phyloP scores from a whole-genome alignment of 441 rosid genomes.

The Adansonia gregorii region DNA sequence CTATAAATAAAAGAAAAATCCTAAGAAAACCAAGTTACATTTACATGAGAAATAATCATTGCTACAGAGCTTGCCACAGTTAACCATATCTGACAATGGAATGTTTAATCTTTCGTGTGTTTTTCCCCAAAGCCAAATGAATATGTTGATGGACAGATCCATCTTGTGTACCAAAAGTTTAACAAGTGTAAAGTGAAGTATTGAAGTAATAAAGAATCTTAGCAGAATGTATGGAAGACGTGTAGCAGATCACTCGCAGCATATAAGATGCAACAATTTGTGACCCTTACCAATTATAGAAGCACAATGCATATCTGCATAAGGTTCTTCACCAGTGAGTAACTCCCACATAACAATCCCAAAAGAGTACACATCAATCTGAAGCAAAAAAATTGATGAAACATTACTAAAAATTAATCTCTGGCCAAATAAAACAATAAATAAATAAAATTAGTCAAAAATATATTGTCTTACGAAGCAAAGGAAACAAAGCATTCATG shows the following conservation, averaged over 20 bases:
- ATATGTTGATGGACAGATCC: neutral
- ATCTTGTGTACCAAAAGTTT: neutral
- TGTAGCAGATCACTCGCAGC: neutral
- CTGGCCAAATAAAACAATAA: neutral
- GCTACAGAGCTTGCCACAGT: neutral
- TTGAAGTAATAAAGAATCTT: neutral
- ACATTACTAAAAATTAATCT: neutral
- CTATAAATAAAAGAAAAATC: neutral
- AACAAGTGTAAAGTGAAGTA: neutral
- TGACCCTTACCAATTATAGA: conserved; percentile 80
- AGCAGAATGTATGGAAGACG: neutral
- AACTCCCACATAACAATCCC: conserved; percentile 99
- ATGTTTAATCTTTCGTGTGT: neutral
- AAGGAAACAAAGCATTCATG: neutral
- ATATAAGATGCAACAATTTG: conserved; percentile 7
- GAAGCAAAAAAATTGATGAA: conserved; percentile 28
- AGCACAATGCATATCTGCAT: conserved; percentile 89
- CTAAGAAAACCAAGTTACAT: neutral
- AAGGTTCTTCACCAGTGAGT: conserved; percentile 96
- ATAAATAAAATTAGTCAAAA: neutral
- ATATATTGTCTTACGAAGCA: neutral
- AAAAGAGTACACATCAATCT: conserved; percentile 98
- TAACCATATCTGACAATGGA: neutral
- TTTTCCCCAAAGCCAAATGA: neutral
- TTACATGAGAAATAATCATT: neutral